These are phyloP conservation scores for Teunomyces panamensis DNA, from an alignment of 805 yeast species.

Conservation along the genomic window DNA sequence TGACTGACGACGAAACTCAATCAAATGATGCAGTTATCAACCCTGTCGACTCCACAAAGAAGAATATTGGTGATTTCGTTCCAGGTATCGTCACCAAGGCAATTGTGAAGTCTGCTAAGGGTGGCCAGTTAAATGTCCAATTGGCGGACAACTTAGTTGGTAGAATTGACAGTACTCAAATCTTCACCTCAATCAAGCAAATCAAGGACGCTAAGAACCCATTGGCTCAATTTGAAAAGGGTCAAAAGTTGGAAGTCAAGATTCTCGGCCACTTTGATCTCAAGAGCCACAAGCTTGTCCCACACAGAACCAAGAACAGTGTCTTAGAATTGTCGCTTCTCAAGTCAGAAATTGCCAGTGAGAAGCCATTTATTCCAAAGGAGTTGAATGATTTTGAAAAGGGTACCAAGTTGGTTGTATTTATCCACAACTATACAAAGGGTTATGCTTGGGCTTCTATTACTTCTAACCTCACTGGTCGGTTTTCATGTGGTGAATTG, in stretches of 20 bases:
- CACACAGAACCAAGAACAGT: constrained; percentile 56
- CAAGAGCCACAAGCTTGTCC: constrained; percentile 62
- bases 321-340: constrained; percentile 65
- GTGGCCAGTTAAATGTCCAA: constrained; percentile 69
- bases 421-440: constrained; percentile 59
- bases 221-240: constrained; percentile 54
- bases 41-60: constrained; percentile 59
- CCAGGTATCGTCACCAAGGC: constrained; percentile 66
- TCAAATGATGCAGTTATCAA: constrained; percentile 38
- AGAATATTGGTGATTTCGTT: constrained; percentile 46
- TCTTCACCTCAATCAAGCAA: constrained; percentile 51
- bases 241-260: constrained; percentile 56
- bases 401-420: constrained; percentile 56
- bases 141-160: constrained; percentile 80
- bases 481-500: constrained; percentile 62
- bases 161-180: constrained; percentile 71
- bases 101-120: constrained; percentile 58
- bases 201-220: constrained; percentile 61
- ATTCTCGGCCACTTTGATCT: constrained; percentile 78
- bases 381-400: constrained; percentile 42
- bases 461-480: constrained; percentile 66
- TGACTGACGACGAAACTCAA: constrained; percentile 37
- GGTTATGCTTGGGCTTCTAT: constrained; percentile 68
- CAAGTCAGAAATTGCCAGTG: constrained; percentile 36
- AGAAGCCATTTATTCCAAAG: constrained; percentile 24